Percentiles rank a stretch among this genome's conserved stretches.
Conservation (phyloP, 139 green algal genomes). For the Monoraphidium neglectum region DNA sequence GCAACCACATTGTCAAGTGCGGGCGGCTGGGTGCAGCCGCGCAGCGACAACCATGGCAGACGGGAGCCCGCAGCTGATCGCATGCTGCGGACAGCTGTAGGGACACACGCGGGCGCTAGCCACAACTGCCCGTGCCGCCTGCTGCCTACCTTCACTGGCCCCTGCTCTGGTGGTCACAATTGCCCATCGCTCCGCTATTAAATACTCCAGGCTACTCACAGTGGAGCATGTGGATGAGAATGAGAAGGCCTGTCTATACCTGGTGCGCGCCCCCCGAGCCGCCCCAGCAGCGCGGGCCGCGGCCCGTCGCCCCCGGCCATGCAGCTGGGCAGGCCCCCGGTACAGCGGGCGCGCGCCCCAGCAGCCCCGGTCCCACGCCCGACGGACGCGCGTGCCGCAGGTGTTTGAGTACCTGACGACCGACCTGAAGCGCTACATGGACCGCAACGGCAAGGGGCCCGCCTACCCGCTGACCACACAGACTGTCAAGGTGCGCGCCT, state of each 20-base stretch:
- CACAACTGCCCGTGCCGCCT: too few relatives aligned
- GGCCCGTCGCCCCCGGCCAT: too few relatives aligned
- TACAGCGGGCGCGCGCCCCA: too few relatives aligned
- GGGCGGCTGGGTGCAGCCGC: background rate
- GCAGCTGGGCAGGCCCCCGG: too few relatives aligned
- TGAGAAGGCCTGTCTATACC: constrained; percentile 94
- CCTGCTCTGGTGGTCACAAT: too few relatives aligned
- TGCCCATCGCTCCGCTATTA: too few relatives aligned
- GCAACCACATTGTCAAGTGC: constrained; percentile 92
- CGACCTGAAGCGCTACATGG: constrained; percentile 99
- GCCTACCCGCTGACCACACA: constrained; percentile 52
- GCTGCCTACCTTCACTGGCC: too few relatives aligned
- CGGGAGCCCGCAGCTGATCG: background rate
- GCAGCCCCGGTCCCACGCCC: too few relatives aligned
- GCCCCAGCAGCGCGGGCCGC: background rate
- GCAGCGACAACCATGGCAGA: background rate
- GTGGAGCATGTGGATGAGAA: constrained; percentile 98
- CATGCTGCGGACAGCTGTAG: background rate
- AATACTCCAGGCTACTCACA: constrained; percentile 76
- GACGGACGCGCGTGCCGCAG: constrained; percentile 15
- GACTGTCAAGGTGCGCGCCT: constrained; percentile 64
- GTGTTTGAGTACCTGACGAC: constrained; percentile 97
- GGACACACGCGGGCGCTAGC: too few relatives aligned
- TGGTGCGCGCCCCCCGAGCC: too few relatives aligned
- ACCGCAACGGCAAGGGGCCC: constrained; percentile 86